phyloP scores from a whole-genome alignment of 371 early-diverging fungal species.

The Dichotomocladium elegans region DNA sequence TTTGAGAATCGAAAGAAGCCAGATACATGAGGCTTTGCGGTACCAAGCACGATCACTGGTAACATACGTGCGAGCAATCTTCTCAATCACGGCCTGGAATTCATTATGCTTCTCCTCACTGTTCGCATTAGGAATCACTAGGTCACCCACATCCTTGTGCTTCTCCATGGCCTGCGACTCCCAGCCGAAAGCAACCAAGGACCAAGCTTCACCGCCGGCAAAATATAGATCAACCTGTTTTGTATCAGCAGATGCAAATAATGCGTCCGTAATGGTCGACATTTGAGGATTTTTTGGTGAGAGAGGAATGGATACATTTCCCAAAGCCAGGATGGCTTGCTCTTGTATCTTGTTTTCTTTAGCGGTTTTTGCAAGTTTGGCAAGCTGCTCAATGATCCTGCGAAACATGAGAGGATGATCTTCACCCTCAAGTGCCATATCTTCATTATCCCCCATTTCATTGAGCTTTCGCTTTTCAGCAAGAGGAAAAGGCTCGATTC shows the following conservation, averaged over 20 bases:
- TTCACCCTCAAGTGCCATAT: slow-evolving; percentile 4
- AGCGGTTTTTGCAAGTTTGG: slow-evolving; percentile 41
- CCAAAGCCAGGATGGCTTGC: slow-evolving; percentile 62
- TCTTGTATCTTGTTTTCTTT: slow-evolving; percentile 80
- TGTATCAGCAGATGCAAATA: slow-evolving; percentile 61
- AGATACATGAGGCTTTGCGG: slow-evolving; percentile 80
- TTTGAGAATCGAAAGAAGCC: slow-evolving; percentile 82
- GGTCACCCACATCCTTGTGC: slow-evolving; percentile 60
- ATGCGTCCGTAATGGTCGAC: slow-evolving; percentile 43
- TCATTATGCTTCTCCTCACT: slow-evolving; percentile 6
- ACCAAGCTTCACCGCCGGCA: slow-evolving; percentile 78
- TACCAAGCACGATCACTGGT: slow-evolving; percentile 55
- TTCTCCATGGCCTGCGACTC: slow-evolving; percentile 63
- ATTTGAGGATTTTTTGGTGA: slow-evolving; percentile 21
- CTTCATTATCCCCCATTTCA: slow-evolving; percentile 1
- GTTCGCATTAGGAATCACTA: slow-evolving; percentile 22
- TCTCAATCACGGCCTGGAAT: slow-evolving; percentile 43
- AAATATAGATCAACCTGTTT: slow-evolving; percentile 86
- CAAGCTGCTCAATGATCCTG: slow-evolving; percentile 45
- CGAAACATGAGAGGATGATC: not conserved
- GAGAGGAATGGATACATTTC: slow-evolving; percentile 61
- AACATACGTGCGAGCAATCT: slow-evolving; percentile 49
- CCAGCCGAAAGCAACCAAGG: slow-evolving; percentile 70
- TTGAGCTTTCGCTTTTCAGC: slow-evolving; percentile 18
- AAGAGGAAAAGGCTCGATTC: slow-evolving; percentile 31